Percentiles rank a stretch among this genome's conserved stretches.
phyloP scores from a whole-genome alignment of 495 filamentous ascomycete genomes.

The Penicillium subrubescens region DNA sequence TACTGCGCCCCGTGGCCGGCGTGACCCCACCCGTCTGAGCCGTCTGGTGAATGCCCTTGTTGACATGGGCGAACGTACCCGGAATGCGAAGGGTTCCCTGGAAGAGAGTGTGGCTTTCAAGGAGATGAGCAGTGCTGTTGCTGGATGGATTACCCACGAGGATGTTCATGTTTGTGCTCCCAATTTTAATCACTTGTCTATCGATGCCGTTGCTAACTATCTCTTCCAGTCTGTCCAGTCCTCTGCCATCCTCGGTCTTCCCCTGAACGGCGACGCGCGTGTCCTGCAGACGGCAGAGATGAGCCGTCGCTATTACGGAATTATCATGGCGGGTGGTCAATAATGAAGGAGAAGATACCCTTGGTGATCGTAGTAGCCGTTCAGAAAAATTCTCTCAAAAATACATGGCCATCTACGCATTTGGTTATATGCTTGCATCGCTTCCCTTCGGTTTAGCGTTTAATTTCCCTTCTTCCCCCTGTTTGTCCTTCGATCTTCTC shows the following conservation, averaged over 20 bases:
- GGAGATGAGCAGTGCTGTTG: constrained; percentile 64
- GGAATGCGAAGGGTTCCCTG: constrained; percentile 57
- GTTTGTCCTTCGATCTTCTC: neutral
- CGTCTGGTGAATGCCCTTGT: constrained; percentile 66
- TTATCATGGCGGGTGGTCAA: constrained; percentile 52
- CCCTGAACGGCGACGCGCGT: constrained; percentile 71
- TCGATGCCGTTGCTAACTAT: constrained; percentile 20
- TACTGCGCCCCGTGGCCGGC: constrained; percentile 37
- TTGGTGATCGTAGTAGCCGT: neutral
- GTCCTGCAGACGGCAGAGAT: constrained; percentile 68
- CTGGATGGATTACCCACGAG: constrained; percentile 60
- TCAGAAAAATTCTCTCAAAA: neutral
- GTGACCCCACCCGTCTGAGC: constrained; percentile 49
- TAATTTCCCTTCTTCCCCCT: neutral
- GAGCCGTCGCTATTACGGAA: constrained; percentile 66
- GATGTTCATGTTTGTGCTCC: constrained; percentile 58
- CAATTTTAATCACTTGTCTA: neutral
- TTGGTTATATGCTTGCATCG: neutral
- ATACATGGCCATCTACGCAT: neutral
- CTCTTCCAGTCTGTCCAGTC: constrained; percentile 38
- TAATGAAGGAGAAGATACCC: constrained; percentile 16
- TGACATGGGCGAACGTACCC: constrained; percentile 58
- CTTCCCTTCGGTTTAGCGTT: neutral
- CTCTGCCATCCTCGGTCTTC: constrained; percentile 61
- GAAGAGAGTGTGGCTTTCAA: constrained; percentile 77